These are phyloP conservation scores for Aspergillus jensenii DNA, from an alignment of 2,329 filamentous ascomycete species.

Conservation along the genomic window DNA sequence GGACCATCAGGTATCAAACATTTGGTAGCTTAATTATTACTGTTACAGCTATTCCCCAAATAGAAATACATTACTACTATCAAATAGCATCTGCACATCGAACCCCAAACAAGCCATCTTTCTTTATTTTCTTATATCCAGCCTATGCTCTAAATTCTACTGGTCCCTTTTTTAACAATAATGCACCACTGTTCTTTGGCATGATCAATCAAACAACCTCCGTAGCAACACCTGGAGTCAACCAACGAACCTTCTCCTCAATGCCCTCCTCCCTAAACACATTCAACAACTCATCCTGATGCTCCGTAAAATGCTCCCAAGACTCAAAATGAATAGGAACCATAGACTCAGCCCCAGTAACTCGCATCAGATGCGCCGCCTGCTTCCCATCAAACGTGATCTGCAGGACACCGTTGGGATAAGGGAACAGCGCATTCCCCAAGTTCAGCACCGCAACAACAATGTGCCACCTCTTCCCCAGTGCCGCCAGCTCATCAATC, in stretches of 20 bases:
- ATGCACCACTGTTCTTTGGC: too few relatives aligned
- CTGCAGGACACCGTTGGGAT: constrained; percentile 30
- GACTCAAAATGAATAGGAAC: constrained; percentile 50
- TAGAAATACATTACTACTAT: too few relatives aligned
- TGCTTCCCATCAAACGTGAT: constrained; percentile 49
- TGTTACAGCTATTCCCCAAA: too few relatives aligned
- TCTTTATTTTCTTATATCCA: too few relatives aligned
- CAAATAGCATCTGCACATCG: too few relatives aligned
- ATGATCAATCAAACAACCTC: neutral
- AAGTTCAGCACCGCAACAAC: constrained; percentile 41
- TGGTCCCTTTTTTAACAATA: too few relatives aligned
- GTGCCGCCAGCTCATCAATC: constrained; percentile 36
- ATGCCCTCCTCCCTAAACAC: constrained; percentile 28
- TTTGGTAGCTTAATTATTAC: too few relatives aligned
- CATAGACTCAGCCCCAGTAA: constrained; percentile 41
- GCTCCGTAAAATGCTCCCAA: constrained; percentile 46
- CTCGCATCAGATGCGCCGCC: constrained; percentile 38
- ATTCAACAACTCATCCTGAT: constrained; percentile 25
- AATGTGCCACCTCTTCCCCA: constrained; percentile 37
- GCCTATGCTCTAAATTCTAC: too few relatives aligned
- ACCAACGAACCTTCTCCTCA: neutral
- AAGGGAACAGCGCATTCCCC: constrained; percentile 24
- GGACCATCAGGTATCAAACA: too few relatives aligned
- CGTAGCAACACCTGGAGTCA: neutral
- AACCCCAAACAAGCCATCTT: too few relatives aligned